These are phyloP conservation scores for Ajuga reptans DNA, from an alignment of 305 asterid genomes.

Conservation along the genomic window DNA sequence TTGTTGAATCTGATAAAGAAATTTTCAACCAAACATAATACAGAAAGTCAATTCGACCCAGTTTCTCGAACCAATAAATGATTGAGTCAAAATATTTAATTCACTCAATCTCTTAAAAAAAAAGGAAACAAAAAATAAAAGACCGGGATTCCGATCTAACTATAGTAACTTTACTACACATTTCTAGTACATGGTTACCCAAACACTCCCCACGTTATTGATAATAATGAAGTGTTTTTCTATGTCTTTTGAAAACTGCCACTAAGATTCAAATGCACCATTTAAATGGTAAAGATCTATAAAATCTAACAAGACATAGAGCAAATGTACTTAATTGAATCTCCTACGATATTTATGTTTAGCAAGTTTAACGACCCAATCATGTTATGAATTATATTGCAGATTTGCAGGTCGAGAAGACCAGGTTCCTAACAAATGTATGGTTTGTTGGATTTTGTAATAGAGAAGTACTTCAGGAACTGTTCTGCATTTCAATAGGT, in stretches of 20 bases:
- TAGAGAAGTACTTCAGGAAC: not conserved
- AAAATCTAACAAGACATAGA: no score
- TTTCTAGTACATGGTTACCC: not conserved
- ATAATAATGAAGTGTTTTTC: not conserved
- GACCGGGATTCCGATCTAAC: not conserved
- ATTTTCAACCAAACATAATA: not conserved
- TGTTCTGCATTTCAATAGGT: not conserved
- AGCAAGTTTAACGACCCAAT: not conserved
- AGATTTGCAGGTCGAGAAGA: not conserved
- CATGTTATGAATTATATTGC: not conserved
- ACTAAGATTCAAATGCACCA: not conserved
- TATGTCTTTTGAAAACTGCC: not conserved
- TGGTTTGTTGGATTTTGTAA: not conserved
- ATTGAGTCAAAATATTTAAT: not conserved
- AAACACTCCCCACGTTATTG: not conserved
- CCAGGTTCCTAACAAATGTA: not conserved
- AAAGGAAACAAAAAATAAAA: not conserved
- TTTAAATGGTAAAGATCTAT: not conserved
- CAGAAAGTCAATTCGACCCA: not conserved
- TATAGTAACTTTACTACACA: not conserved
- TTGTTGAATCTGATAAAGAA: not conserved
- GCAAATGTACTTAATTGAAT: not conserved
- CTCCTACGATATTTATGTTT: not conserved
- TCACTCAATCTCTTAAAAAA: not conserved
- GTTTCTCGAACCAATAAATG: not conserved